A percentile compares a stretch with the other conserved stretches of the same genome.
Conservation (phyloP, 1,284 basidiomycete genomes). For the Gomphus bonarii region DNA sequence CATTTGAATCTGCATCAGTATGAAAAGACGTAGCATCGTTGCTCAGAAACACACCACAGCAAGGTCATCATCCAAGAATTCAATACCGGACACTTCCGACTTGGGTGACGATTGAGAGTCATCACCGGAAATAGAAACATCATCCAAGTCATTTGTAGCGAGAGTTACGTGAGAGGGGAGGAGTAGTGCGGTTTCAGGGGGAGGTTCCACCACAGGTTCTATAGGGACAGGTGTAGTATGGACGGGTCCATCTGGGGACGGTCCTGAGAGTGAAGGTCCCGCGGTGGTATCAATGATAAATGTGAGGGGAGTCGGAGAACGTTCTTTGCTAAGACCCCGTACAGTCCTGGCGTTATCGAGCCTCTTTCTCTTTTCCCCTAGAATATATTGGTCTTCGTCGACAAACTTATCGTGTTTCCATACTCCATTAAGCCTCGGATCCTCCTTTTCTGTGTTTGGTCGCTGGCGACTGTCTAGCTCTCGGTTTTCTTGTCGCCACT, state of each 20-base stretch:
- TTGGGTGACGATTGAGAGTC: conserved; percentile 30
- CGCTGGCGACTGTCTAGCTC: background rate
- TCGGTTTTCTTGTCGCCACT: too few relatives aligned
- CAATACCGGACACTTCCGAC: conserved; percentile 47
- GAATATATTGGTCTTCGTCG: background rate
- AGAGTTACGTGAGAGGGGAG: conserved; percentile 59
- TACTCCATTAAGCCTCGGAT: background rate
- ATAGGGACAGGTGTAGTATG: background rate
- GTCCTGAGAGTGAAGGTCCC: background rate
- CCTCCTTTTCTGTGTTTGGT: background rate
- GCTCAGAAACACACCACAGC: conserved; percentile 32
- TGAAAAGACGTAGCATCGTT: background rate
- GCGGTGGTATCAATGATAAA: conserved; percentile 5
- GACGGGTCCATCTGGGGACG: background rate
- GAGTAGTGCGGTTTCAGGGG: conserved; percentile 26
- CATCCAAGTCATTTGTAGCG: conserved; percentile 24
- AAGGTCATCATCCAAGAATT: conserved; percentile 65
- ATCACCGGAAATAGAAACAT: conserved; percentile 28
- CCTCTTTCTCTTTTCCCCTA: conserved; percentile 2
- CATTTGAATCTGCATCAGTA: conserved; percentile 1
- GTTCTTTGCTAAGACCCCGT: background rate
- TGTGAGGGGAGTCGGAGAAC: background rate
- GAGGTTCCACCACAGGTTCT: background rate
- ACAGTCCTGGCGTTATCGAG: background rate
- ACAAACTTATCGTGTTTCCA: conserved; percentile 13